phyloP scores from a whole-genome alignment of 1,284 basidiomycete species.

The Trichosporon ovoides region DNA sequence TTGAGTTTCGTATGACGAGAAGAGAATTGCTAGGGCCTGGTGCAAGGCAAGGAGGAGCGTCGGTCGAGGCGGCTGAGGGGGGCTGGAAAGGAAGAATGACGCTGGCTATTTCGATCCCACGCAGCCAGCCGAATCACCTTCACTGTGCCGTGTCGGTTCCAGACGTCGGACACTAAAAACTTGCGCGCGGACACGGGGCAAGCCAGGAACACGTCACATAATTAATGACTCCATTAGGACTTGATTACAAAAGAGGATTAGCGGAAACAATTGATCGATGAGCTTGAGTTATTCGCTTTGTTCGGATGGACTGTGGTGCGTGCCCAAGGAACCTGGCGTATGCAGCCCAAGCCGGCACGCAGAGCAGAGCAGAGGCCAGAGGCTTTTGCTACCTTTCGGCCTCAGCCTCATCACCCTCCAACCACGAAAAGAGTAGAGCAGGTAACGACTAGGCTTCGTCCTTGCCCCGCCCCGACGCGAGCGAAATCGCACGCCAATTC shows the following conservation, averaged over 20 bases:
- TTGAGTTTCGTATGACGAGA: too few relatives aligned
- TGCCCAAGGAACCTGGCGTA: too few relatives aligned
- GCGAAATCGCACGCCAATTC: too few relatives aligned
- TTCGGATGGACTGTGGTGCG: too few relatives aligned
- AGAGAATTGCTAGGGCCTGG: neutral
- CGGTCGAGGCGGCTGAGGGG: neutral
- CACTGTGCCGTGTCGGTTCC: neutral
- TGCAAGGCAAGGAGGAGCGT: neutral
- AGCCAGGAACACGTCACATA: too few relatives aligned
- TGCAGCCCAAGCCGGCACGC: too few relatives aligned
- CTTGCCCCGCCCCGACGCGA: too few relatives aligned
- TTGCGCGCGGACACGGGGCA: neutral
- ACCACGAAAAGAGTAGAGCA: slow-evolving; percentile 3
- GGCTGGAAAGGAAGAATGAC: neutral
- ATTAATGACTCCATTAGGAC: too few relatives aligned
- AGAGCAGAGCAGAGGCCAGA: too few relatives aligned
- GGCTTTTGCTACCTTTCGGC: neutral
- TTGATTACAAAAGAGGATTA: too few relatives aligned
- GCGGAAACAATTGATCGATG: too few relatives aligned
- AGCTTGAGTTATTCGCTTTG: too few relatives aligned
- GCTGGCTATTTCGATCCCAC: neutral
- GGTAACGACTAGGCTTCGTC: neutral
- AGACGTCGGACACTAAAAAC: slow-evolving; percentile 1
- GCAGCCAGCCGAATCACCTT: neutral
- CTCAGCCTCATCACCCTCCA: neutral